phyloP scores from a whole-genome alignment of 2,329 filamentous ascomycete genomes.

The Chaetothyriales sp. region DNA sequence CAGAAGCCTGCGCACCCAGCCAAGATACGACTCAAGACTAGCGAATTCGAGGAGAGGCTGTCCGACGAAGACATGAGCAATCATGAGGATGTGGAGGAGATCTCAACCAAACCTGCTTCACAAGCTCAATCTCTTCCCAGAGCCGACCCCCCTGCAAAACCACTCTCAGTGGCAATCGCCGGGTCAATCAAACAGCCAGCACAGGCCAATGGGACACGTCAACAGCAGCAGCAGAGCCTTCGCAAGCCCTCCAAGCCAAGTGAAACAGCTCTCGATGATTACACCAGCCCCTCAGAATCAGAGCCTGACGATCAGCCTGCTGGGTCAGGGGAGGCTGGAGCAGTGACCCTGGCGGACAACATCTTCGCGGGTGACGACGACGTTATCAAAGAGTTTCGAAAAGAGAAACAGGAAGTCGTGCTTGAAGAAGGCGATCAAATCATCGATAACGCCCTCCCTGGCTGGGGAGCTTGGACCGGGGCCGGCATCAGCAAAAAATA shows the following conservation, averaged over 20 bases:
- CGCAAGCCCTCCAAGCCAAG: conserved; percentile 14
- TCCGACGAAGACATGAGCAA: conserved; percentile 32
- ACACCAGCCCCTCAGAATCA: conserved; percentile 14
- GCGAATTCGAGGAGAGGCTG: conserved; percentile 47
- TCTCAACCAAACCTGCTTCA: not conserved
- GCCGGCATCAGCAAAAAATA: conserved; percentile 61
- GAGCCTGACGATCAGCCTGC: conserved; percentile 27
- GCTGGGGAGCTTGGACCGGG: conserved; percentile 88
- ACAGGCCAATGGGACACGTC: conserved; percentile 1
- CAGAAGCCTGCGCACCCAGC: conserved; percentile 16
- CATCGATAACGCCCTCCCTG: conserved; percentile 70
- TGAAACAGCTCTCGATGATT: conserved; percentile 6
- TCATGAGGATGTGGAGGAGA: conserved; percentile 16
- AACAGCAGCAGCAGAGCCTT: not conserved
- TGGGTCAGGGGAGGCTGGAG: conserved; percentile 30
- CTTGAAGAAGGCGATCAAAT: conserved; percentile 70
- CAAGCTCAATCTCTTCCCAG: conserved; percentile 16
- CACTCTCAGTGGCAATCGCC: conserved; percentile 3
- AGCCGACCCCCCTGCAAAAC: conserved; percentile 4
- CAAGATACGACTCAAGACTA: conserved; percentile 22
- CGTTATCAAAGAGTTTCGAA: conserved; percentile 62
- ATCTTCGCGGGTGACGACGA: conserved; percentile 57
- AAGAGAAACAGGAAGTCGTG: conserved; percentile 58
- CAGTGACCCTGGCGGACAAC: conserved; percentile 51
- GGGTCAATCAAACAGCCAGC: conserved; percentile 2